phyloP scores from a whole-genome alignment of 1,284 basidiomycete genomes.

The Ceratorhiza oryzae-sativae region DNA sequence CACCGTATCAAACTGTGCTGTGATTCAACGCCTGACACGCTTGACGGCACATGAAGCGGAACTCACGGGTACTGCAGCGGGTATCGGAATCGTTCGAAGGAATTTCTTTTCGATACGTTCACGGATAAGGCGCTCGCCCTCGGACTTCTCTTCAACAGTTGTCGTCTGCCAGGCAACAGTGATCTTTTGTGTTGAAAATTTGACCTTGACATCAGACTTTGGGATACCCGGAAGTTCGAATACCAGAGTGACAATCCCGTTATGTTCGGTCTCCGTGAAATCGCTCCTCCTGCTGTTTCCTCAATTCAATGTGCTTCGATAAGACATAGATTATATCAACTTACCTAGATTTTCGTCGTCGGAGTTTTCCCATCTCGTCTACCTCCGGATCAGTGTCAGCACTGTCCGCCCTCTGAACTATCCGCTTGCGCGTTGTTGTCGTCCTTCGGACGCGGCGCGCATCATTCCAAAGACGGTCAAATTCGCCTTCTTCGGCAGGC shows the following conservation, averaged over 20 bases:
- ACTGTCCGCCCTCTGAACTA: conserved; percentile 27
- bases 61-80: conserved; percentile 30
- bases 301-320: neutral
- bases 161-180: conserved; percentile 29
- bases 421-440: conserved; percentile 27
- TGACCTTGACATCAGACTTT: conserved; percentile 34
- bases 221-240: conserved; percentile 25
- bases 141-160: conserved; percentile 27
- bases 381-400: conserved; percentile 32
- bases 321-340: neutral
- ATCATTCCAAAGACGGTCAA: conserved; percentile 38
- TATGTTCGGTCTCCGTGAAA: conserved; percentile 26
- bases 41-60: neutral
- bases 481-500: conserved; percentile 17
- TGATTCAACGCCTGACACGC: neutral
- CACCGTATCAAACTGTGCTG: conserved; percentile 14
- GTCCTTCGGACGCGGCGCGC: conserved; percentile 38
- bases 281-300: neutral
- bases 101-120: conserved; percentile 30
- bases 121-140: conserved; percentile 32
- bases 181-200: conserved; percentile 34
- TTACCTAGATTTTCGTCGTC: conserved; percentile 6
- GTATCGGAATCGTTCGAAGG: conserved; percentile 30
- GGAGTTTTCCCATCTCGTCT: conserved; percentile 14
- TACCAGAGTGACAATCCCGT: conserved; percentile 27